Evolutionary conservation across 2,329 filamentous ascomycete species (phyloP), one percentile per base, ranked within the genome.

Genomic region (Aspergillaceae sp.): DNA sequence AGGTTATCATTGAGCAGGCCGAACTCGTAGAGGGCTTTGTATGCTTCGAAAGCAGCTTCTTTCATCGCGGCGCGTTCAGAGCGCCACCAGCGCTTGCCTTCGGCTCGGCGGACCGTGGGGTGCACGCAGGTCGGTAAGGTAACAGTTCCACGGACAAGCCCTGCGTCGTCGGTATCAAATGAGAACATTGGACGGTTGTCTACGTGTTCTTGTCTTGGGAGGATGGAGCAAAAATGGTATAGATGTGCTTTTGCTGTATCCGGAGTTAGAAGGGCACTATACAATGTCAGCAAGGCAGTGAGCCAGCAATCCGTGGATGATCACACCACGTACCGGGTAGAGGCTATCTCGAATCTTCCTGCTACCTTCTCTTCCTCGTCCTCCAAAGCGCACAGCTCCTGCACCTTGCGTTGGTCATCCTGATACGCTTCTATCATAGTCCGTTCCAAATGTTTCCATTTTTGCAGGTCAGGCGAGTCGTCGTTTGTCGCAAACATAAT

Each of bases 21-120:
- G 28, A 78, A 83, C 5, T 77, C 56, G 59, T 91, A 82, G 0
- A 97, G 72, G 4, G 73, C 73, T 26, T 78, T 67, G 58, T 90
- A 95, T 1, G 89, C 86, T 57, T 87, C 79, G 50, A 94, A 92
- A 0, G 87, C 85, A 1, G 84, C 87, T 63, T 96, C 91, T 58
- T 85, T 87, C 54, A 74, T 81, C 0, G 89, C 88, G 54, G 80
- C 81, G 47, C 74, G 78, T 57, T 92, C 83, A 0, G 82, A 86
- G 7, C 54, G 64, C 89, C 89, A 96, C n/a, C 62, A 51, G 33
- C 61, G 51, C 29, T 63, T 61, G 43, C 83, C 79, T 26, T 66
- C 56, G 0, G 77, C 72, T 35, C 65, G 68, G 10, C 85, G 78
- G 7, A 88, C 64, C 8, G 74, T 63, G 3, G 74, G 68, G n/a